Conservation (phyloP, 73 alveolate species). For the Paramecium caudatum region DNA sequence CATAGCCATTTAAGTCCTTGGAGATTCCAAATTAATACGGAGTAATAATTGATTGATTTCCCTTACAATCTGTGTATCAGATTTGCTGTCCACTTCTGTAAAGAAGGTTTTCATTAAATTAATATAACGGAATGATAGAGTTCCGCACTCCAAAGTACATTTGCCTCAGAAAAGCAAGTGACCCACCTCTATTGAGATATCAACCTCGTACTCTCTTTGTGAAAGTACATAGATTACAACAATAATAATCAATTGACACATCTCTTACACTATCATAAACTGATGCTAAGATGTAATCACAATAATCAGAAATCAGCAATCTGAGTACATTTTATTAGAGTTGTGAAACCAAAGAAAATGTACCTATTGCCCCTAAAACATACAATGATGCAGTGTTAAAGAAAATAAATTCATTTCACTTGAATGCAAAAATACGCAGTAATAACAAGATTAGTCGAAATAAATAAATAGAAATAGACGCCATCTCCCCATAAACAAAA, state of each 20-base stretch:
- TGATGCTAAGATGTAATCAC: constrained; percentile 7
- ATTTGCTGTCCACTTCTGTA: constrained; percentile 45
- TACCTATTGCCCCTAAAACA: constrained; percentile 5
- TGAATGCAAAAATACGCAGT: neutral
- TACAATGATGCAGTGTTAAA: constrained; percentile 25
- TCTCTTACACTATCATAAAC: constrained; percentile 1
- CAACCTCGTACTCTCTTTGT: constrained; percentile 45
- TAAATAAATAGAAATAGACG: neutral
- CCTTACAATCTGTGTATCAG: neutral
- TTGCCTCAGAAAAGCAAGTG: constrained; percentile 5
- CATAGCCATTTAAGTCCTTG: constrained; percentile 31
- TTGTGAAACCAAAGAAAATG: constrained; percentile 3
- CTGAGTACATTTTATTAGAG: constrained; percentile 43
- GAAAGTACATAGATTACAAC: constrained; percentile 9
- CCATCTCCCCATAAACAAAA: constrained; percentile 19
- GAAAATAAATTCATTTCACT: constrained; percentile 14
- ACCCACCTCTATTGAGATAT: constrained; percentile 23
- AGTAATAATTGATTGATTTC: constrained; percentile 11
- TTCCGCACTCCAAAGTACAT: constrained; percentile 56
- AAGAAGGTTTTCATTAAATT: constrained; percentile 9
- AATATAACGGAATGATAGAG: constrained; percentile 47
- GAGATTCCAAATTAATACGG: constrained; percentile 11
- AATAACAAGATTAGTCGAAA: constrained; percentile 5
- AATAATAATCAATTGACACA: neutral
- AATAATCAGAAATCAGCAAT: constrained; percentile 42